Evolutionary conservation across 2,329 filamentous ascomycete genomes (phyloP).

Genomic region (Botrytis medusae): DNA sequence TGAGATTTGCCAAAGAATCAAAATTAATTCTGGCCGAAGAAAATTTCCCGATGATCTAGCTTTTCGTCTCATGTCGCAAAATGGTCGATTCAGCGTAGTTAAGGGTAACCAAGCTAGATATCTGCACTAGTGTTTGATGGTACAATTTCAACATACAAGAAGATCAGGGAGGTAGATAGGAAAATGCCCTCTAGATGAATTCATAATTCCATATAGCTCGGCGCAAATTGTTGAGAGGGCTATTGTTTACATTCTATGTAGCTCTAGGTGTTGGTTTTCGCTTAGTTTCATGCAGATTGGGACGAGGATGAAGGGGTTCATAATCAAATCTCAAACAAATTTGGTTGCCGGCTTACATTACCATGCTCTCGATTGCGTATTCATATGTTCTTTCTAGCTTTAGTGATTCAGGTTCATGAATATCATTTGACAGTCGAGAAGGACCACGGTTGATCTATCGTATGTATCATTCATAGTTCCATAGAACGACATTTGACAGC

Average conservation of each 20-base stretch:
- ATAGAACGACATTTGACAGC: not conserved
- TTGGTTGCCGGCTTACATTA: not conserved
- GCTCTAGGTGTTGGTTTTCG: not conserved
- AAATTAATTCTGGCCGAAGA: not conserved
- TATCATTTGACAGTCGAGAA: not conserved
- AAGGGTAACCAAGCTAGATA: conserved; percentile 3
- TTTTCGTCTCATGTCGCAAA: conserved; percentile 6
- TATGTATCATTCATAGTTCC: not conserved
- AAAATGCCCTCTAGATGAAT: not conserved
- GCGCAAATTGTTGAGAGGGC: not conserved
- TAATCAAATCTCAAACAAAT: not conserved
- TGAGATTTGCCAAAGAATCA: not conserved
- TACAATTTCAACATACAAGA: not conserved
- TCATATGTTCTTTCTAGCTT: not conserved
- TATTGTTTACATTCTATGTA: not conserved
- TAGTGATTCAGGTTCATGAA: not conserved
- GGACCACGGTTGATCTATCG: not conserved
- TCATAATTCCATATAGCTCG: not conserved
- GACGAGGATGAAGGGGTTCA: conserved; percentile 9
- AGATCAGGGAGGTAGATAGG: not conserved
- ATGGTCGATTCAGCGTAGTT: conserved; percentile 1
- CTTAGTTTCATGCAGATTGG: conserved; percentile 10
- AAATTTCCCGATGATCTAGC: conserved; percentile 9
- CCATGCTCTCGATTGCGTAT: not conserved
- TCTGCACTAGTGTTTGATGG: not conserved